Conservation (phyloP, 23 red algal genomes). For the Gracilaria caudata region DNA sequence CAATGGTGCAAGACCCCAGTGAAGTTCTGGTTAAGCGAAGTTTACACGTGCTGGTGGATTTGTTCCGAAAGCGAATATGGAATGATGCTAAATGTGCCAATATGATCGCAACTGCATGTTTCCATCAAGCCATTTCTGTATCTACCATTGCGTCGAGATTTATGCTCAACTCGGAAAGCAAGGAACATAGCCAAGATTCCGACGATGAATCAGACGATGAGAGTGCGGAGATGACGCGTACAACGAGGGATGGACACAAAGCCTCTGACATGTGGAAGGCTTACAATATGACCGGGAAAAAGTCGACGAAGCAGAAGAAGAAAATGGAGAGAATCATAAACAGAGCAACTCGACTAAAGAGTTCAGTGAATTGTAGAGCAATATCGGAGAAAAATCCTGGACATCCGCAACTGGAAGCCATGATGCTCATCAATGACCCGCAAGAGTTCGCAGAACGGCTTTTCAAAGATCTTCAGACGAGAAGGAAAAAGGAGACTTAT, state of each 20-base stretch:
- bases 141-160: conserved; percentile 78
- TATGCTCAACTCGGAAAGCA: conserved; percentile 78
- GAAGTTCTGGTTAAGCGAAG: conserved; percentile 76
- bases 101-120: conserved; percentile 75
- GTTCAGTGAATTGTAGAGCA: background rate
- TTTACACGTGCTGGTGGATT: conserved; percentile 66
- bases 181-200: conserved; percentile 16
- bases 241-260: conserved; percentile 44
- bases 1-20: conserved; percentile 58
- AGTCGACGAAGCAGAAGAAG: conserved; percentile 63
- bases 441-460: conserved; percentile 87
- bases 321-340: conserved; percentile 70
- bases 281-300: conserved; percentile 55
- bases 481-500: conserved; percentile 64
- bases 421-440: conserved; percentile 83
- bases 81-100: conserved; percentile 82
- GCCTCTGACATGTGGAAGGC: conserved; percentile 59
- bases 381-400: conserved; percentile 35
- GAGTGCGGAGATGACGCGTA: background rate
- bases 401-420: conserved; percentile 39
- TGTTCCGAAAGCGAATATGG: conserved; percentile 85
- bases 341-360: conserved; percentile 42
- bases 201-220: conserved; percentile 63
- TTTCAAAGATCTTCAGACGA: conserved; percentile 75
- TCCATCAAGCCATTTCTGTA: conserved; percentile 74